phyloP scores from a whole-genome alignment of 176 grass and related monocot species.

The Stipa capillata region DNA sequence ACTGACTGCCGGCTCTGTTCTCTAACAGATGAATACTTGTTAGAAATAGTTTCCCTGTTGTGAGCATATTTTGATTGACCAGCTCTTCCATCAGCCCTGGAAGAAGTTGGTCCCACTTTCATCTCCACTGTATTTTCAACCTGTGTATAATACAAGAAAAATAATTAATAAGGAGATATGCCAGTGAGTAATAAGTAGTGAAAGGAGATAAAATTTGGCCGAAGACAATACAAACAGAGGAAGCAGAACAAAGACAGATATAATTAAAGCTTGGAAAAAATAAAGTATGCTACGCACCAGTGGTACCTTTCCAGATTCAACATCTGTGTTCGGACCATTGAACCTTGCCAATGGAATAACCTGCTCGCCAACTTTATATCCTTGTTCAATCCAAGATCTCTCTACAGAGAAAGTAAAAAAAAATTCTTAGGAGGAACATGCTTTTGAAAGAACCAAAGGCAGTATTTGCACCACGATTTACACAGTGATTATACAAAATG shows the following conservation, averaged over 20 bases:
- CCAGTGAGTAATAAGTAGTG: not conserved
- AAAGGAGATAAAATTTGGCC: not conserved
- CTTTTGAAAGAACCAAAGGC: not conserved
- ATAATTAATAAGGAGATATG: constrained; percentile 7
- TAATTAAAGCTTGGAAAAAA: not conserved
- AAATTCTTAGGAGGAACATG: not conserved
- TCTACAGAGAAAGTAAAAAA: constrained; percentile 49
- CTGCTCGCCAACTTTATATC: constrained; percentile 92
- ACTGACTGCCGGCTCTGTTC: constrained; percentile 45
- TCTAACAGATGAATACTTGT: constrained; percentile 79
- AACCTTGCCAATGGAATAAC: constrained; percentile 98
- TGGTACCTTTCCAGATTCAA: constrained; percentile 58
- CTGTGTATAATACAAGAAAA: constrained; percentile 21
- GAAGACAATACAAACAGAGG: not conserved
- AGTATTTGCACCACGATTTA: not conserved
- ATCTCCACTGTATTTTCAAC: constrained; percentile 53
- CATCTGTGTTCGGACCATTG: constrained; percentile 52
- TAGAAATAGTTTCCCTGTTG: constrained; percentile 57
- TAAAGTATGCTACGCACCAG: constrained; percentile 20
- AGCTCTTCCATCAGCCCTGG: constrained; percentile 34
- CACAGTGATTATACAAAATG: constrained; percentile 10
- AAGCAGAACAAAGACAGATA: not conserved
- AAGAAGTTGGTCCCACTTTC: constrained; percentile 36
- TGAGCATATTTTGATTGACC: constrained; percentile 49
- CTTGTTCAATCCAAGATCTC: constrained; percentile 94